Conservation (phyloP, 2,329 filamentous ascomycete genomes). For the Cladophialophora bantiana region DNA sequence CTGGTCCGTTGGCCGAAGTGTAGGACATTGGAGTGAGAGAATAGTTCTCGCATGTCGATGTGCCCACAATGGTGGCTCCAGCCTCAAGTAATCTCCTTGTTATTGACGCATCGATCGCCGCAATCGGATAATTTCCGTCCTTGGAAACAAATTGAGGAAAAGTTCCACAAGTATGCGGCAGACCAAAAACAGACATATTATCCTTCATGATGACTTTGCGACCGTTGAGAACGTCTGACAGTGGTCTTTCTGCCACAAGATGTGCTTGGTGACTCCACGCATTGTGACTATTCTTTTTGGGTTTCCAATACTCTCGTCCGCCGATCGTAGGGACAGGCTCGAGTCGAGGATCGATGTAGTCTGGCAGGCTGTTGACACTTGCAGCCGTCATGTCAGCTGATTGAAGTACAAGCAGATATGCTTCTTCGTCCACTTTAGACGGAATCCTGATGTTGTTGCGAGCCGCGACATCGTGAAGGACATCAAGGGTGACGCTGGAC, state of each 20-base stretch:
- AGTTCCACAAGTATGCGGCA: constrained; percentile 48
- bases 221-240: constrained; percentile 41
- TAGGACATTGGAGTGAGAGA: constrained; percentile 49
- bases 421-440: constrained; percentile 35
- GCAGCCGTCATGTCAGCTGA: constrained; percentile 41
- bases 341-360: constrained; percentile 49
- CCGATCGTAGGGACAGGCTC: constrained; percentile 40
- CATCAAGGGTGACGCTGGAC: constrained; percentile 36
- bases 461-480: constrained; percentile 37
- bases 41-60: constrained; percentile 51
- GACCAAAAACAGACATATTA: constrained; percentile 47
- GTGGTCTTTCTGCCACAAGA: constrained; percentile 42
- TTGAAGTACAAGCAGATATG: constrained; percentile 43
- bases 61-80: constrained; percentile 47
- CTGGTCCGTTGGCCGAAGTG: constrained; percentile 47
- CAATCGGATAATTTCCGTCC: constrained; percentile 43
- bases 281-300: constrained; percentile 51
- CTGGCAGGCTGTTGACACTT: constrained; percentile 44
- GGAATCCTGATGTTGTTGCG: constrained; percentile 35
- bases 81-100: constrained; percentile 46
- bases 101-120: constrained; percentile 48
- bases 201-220: constrained; percentile 49
- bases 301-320: constrained; percentile 37
- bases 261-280: constrained; percentile 52
- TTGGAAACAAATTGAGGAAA: constrained; percentile 44